Base-by-base conservation (phyloP, 2,329 filamentous ascomycete species). In the Neoscytalidium dimidiatum region DNA sequence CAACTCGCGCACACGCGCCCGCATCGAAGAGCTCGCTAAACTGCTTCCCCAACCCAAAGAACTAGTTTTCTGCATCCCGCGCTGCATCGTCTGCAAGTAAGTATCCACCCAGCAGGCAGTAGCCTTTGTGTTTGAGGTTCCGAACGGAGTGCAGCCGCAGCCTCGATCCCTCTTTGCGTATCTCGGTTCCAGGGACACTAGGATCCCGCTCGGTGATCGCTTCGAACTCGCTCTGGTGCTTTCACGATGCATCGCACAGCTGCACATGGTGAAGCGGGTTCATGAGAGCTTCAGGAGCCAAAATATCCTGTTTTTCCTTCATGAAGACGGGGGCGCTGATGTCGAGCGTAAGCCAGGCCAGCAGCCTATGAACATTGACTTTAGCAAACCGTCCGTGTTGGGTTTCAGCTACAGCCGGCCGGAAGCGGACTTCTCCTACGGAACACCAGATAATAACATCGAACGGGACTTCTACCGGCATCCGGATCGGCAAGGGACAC, bases 401-500 rank as follows among this genome's bases (percentile, higher is more conserved):
- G 69, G 69, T 17, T 70, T 71, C 51, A 68, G 69, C 29, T 67
- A 62, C 41, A 65, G 57, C 9, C 43, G 67, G 11, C 64, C 64
- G 1, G 67, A 67, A 26, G n/a, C 57, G 1, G 67, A 65, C 28
- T 68, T 66, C 28, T 68, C 68, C 3, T 5, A 26, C n/a, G 61
- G 64, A 0, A 41, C 48, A 4, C 31, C 52, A 38, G 61, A 66
- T 43, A 28, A 48, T 14, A 53, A 41, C 23, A 3, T 67, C 14
- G 66, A 53, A 13, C 23, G 51, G 17, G 53, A 69, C 31, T 46
- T 69, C 1, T 74, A 72, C 64, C 73, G 75, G 8, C 77, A 78
- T 63, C 74, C 73, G 1, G 70, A 71, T 19, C 67, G 75, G 11
- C 72, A 77, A 43, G 74, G 75, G 3, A 44, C 48, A 4, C 75